A percentile compares a stretch with the other conserved stretches of the same genome.
Evolutionary conservation across 2,329 filamentous ascomycete genomes (phyloP).

Genomic region (Cadophora luteo-olivacea): DNA sequence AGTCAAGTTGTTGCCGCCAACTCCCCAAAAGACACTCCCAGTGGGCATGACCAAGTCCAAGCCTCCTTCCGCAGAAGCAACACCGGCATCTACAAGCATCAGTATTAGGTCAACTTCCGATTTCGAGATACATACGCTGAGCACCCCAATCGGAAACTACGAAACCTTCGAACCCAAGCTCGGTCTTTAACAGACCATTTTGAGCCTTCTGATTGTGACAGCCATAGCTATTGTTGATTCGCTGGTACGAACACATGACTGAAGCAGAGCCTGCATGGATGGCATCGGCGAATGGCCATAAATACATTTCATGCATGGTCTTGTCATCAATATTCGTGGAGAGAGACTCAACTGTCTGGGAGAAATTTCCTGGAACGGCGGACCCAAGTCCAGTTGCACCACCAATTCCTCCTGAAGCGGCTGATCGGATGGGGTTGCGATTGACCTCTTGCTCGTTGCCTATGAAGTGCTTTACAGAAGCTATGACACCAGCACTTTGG

Average conservation of each 20-base stretch:
- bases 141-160: slow-evolving; percentile 87
- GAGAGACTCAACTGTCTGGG: not conserved
- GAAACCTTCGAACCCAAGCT: slow-evolving; percentile 85
- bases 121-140: slow-evolving; percentile 53
- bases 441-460: slow-evolving; percentile 69
- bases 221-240: slow-evolving; percentile 71
- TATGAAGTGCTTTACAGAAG: slow-evolving; percentile 59
- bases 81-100: no score
- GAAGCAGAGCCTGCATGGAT: slow-evolving; percentile 78
- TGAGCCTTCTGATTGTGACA: slow-evolving; percentile 80
- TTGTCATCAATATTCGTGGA: slow-evolving; percentile 67
- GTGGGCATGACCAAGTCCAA: no score
- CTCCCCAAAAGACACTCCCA: no score
- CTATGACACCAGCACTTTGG: slow-evolving; percentile 34
- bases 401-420: no score
- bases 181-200: slow-evolving; percentile 82
- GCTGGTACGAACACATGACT: slow-evolving; percentile 84
- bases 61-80: no score
- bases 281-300: slow-evolving; percentile 86
- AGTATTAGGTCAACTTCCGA: no score
- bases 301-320: slow-evolving; percentile 77
- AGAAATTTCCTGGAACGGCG: no score
- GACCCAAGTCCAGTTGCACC: no score
- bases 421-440: not conserved
- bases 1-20: no score